Conservation (phyloP, 371 early-diverging fungal species). For the Zychaea mexicana region DNA sequence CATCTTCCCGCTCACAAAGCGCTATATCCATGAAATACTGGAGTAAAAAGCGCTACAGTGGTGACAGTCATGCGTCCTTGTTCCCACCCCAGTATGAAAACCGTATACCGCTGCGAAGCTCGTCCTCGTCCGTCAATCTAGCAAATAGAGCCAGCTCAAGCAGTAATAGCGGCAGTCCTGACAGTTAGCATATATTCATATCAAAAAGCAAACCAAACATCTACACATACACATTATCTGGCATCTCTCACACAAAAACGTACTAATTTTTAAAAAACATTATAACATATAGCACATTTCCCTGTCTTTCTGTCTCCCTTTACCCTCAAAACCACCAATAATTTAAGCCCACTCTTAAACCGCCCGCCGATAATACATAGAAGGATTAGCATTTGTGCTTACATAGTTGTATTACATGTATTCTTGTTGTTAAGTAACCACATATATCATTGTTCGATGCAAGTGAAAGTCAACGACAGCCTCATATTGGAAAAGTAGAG, state of each 20-base stretch:
- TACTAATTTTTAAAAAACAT: too few species aligned
- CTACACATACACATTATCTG: neutral
- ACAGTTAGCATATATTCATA: conserved; percentile 1
- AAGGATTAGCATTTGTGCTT: conserved; percentile 4
- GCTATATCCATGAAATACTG: conserved; percentile 20
- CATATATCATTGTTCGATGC: neutral
- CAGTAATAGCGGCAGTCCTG: neutral
- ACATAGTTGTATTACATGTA: conserved; percentile 3
- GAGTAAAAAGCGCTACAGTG: conserved; percentile 35
- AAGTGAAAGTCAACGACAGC: neutral
- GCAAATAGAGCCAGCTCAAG: conserved; percentile 17
- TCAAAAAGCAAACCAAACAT: neutral
- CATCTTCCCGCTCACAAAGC: conserved; percentile 21
- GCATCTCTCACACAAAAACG: too few species aligned
- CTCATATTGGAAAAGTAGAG: neutral
- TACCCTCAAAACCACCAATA: neutral
- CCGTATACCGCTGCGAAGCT: conserved; percentile 20
- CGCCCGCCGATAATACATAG: neutral
- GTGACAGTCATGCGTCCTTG: conserved; percentile 26
- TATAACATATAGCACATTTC: neutral
- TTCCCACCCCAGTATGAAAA: conserved; percentile 17
- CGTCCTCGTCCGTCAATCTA: conserved; percentile 24
- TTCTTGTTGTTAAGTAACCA: neutral
- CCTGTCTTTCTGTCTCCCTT: neutral
- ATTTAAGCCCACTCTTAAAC: neutral